Base-by-base conservation (phyloP, 768 basidiomycete species). In the Boletellus ananas region DNA sequence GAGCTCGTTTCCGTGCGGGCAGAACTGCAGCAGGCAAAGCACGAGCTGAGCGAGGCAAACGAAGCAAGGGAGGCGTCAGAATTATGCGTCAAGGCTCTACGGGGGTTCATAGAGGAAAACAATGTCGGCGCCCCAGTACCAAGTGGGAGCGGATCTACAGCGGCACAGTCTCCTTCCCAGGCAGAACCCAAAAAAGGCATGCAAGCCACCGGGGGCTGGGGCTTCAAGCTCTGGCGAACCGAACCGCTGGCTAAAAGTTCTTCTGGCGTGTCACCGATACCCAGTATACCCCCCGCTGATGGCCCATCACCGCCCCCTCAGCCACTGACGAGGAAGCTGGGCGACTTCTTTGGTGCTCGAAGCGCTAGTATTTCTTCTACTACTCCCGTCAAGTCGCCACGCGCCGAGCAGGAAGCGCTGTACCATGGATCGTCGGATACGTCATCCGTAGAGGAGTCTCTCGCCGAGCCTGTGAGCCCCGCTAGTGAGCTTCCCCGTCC, bases 61-160 rank as follows among this genome's bases (percentile, higher is more conserved):
- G 94, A 97, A 67, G 91, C 90, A 3, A 76, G 83, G 42, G 84
- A 91, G 61, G 94, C 94, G 4, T 90, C 87, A 33, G 93, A 97
- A 57, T 79, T 79, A 1, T 94, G 91, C 63, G 82, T 89, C 56
- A 83, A 80, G 47, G 90, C 87, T 0, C 72, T 98, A 37, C 78
- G 93, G 34, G 85, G 83, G 50, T 97, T 87, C 63, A 90, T 91
- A 56, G 80, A 79, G 18, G 83, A 89, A 56, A 82, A 85, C 63
- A 81, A 82, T 49, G 74, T 87, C 43, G 86, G 86, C 9, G 58
- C 58, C 3, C 39, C 64, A 25, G 50, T 56, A 13, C 33, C 62
- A 16, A 54, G 48, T 36, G 36, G 34, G 12, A 16, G 53, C 44
- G 58, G 55, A 44, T 55, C 62, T 36, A 34, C 59, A 37, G 17